Conservation (phyloP, 176 grass and related monocot genomes). For the Panicum miliaceum region DNA sequence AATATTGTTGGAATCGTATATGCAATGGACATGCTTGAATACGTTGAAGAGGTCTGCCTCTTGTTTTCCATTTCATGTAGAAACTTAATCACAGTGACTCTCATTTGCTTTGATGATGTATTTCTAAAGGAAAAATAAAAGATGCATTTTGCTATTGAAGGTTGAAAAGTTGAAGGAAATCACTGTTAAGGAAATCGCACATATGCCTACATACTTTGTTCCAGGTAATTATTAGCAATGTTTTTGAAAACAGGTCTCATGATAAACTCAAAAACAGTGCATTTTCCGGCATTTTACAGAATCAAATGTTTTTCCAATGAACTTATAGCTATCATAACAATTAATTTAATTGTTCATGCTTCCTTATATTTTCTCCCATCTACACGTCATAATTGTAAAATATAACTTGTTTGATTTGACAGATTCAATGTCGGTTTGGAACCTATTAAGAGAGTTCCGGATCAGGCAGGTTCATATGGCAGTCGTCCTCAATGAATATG, state of each 20-base stretch:
- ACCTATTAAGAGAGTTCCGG: slow-evolving; percentile 88
- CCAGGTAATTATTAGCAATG: slow-evolving; percentile 59
- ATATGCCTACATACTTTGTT: slow-evolving; percentile 94
- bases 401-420: slow-evolving; percentile 42
- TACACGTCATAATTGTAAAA: slow-evolving; percentile 30
- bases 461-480: slow-evolving; percentile 99
- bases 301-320: not conserved
- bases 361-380: slow-evolving; percentile 29
- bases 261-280: not conserved
- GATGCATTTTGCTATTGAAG: slow-evolving; percentile 60
- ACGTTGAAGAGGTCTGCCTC: slow-evolving; percentile 75
- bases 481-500: slow-evolving; percentile 98
- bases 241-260: slow-evolving; percentile 10
- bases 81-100: slow-evolving; percentile 17
- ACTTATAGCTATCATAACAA: not conserved
- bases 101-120: slow-evolving; percentile 12
- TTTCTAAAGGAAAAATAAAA: slow-evolving; percentile 41
- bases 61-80: slow-evolving; percentile 13
- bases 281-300: not conserved
- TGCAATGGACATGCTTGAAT: slow-evolving; percentile 99
- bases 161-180: slow-evolving; percentile 90
- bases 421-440: slow-evolving; percentile 99
- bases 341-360: not conserved
- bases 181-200: slow-evolving; percentile 85
- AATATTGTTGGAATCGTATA: slow-evolving; percentile 99